Base-by-base conservation (phyloP, 192 early-diverging fungal genomes). In the Mortierella alpina region DNA sequence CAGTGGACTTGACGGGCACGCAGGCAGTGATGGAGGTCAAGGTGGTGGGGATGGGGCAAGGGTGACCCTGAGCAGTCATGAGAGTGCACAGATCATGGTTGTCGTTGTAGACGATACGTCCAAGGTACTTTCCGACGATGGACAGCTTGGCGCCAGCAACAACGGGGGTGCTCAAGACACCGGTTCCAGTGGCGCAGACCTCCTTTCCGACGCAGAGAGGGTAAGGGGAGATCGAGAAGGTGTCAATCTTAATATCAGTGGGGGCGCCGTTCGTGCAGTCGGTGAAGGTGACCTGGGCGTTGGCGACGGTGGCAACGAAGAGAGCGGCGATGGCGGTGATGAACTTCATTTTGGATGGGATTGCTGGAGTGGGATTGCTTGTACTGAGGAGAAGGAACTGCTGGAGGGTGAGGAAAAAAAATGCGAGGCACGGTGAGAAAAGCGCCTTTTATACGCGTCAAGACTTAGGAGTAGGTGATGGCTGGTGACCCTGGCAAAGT, bases 241-340 rank as follows among this genome's bases (percentile, higher is more conserved):
- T 76, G 78, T 73, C 71, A 66, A 81, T 75, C 60, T 68, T 20
- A 75, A 86, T 74, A 73, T 88, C 85, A 23, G 65, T 66, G 75
- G 85, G 70, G 70, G n/a, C n/a, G n/a, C 74, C 68, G 71, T 77
- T 75, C 23, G 83, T 70, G 41, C 85, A 75, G 70, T 84, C 78
- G 18, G 62, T 80, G 41, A 64, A 73, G 56, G 73, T 61, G 68
- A 68, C 73, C 74, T 89, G 86, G 63, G 86, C 82, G 47, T 66
- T 73, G 49, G 76, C 86, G 42, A 84, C 55, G 14, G 69, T 64
- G 56, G 84, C 64, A 20, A 83, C 63, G 56, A 79, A 73, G 52
- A 89, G 50, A 45, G 88, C 83, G 52, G 83, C 84, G 53, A 87
- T 20, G 60, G 84, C 86, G 63, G 85, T 60, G 56, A 84, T 51